Evolutionary conservation across 306 rosid genomes (phyloP), one percentile per base, ranked within the genome.

Genomic region (Hippophae rhamnoides): DNA sequence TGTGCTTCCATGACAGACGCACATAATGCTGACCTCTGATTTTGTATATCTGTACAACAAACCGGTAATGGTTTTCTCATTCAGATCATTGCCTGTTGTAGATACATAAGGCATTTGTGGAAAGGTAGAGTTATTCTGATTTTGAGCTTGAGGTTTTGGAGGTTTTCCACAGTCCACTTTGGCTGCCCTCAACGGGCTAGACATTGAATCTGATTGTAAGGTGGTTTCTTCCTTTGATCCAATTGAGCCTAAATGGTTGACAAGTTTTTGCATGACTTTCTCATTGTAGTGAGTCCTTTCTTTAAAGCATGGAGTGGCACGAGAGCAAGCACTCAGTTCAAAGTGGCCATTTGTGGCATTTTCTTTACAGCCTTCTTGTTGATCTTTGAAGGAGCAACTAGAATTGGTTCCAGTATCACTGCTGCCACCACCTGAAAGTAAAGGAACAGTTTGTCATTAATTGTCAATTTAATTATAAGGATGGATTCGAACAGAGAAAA

Each of bases 1-100:
- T 41, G 84, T 74, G 81, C 77, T 78, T 76, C 97, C 97, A 82
- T 89, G 95, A 77, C 97, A 89, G 54, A 76, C 87, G 58, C 97
- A 89, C 13, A 89, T 77, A 13, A 89, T 89, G 71, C 82, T 81
- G 7, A 89, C 86, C 66, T 86, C 95, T 7, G 78, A 73, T 54
- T 79, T 76, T 0, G 83, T 69, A 47, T 79, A 89, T 67, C 69
- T 79, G 65, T 78, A 74, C 63, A 89, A 57, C 72, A 89, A 79
- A 3, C 95, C 97, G 6, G 68, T 68, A 10, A 86, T 66, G 13
- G 72, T 84, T 67, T 60, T 86, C 62, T 95, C 95, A 43, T 83
- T 69, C 1, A 89, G 89, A 6, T 87, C 85, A 0, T 76, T 43
- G 10, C 97, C 97, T 0, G 79, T 89, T 0, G 97, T 71, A 0